A percentile compares a stretch with the other conserved stretches of the same genome.
These are phyloP conservation scores for Aspergillus sclerotiicarbonarius DNA, from an alignment of 495 filamentous ascomycete genomes.

Conservation along the genomic window DNA sequence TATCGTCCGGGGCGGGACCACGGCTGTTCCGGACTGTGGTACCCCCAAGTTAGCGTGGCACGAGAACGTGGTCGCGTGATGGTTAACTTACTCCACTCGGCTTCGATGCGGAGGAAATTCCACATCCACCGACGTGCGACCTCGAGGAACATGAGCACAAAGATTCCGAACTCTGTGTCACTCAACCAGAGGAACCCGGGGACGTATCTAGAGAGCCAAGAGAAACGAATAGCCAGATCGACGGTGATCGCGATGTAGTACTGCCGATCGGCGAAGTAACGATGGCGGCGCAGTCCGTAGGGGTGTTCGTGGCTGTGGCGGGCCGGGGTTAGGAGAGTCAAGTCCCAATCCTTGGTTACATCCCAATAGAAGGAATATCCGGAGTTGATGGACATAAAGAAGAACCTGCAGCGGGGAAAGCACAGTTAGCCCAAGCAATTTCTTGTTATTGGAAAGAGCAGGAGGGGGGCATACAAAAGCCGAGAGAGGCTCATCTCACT, in stretches of 20 bases:
- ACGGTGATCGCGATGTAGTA: constrained; percentile 82
- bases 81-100: constrained; percentile 70
- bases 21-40: constrained; percentile 52
- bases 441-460: neutral
- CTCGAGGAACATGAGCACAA: constrained; percentile 82
- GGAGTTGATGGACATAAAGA: constrained; percentile 73
- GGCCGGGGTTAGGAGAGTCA: constrained; percentile 67
- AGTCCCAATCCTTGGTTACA: constrained; percentile 93
- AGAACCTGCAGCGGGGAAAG: constrained; percentile 37
- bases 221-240: constrained; percentile 80
- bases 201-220: constrained; percentile 83
- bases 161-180: constrained; percentile 82
- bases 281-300: constrained; percentile 71
- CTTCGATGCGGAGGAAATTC: constrained; percentile 93
- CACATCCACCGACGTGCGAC: constrained; percentile 89
- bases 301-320: constrained; percentile 60
- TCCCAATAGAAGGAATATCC: constrained; percentile 98
- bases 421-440: neutral
- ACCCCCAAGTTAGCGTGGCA: constrained; percentile 22
- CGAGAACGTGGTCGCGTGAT: constrained; percentile 6
- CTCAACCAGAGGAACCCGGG: constrained; percentile 77
- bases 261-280: constrained; percentile 64
- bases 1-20: constrained; percentile 53
- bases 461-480: constrained; percentile 45
- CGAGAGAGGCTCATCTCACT: constrained; percentile 57